Evolutionary conservation across 129 eudicot genomes (phyloP), one percentile per base, ranked within the genome.

Genomic region (Scalesia atractyloides): DNA sequence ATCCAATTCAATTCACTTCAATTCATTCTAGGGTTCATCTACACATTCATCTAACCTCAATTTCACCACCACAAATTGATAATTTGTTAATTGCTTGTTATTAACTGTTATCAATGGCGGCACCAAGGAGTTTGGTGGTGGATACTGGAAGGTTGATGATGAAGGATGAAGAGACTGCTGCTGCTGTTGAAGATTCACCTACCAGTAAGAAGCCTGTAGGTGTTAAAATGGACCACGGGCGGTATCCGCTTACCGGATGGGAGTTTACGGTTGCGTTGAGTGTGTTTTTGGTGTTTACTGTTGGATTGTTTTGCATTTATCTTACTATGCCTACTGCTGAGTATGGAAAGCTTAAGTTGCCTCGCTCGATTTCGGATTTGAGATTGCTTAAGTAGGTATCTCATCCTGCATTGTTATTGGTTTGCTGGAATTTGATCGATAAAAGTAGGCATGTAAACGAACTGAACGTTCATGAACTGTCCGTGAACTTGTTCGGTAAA

Each of bases 281-380:
- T 19, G 92, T 92, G 44, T 85, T 92, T 54, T 33, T 84, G 62
- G 53, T 92, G 33, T 89, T 87, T 73, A 73, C 81, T 1, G 39
- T 79, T 1, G 98, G 98, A 1, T 79, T 92, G 84, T 73, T 82
- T 19, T 89, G 82, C 71, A 83, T 89, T 49, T 92, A 86, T 73
- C 70, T 80, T 20, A 85, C 95, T 26, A 92, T 92, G 98, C 98
- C 96, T 7, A 88, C 84, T 19, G 92, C 98, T 20, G 95, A 89
- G 77, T 89, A 83, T 63, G 91, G 93, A 13, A 83, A 85, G 76
- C 73, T 92, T 22, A 92, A 85, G 86, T 60, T 92, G 61, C 98
- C 98, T 5, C 87, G 92, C 11, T 83, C 95, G 2, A 79, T 92
- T 0, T 66, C 96, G 1, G 98, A 92, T 80, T 91, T 92, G 67